Evolutionary conservation across 257 asterid genomes (phyloP), one percentile per base, ranked within the genome.

Genomic region (Scutellaria baicalensis): DNA sequence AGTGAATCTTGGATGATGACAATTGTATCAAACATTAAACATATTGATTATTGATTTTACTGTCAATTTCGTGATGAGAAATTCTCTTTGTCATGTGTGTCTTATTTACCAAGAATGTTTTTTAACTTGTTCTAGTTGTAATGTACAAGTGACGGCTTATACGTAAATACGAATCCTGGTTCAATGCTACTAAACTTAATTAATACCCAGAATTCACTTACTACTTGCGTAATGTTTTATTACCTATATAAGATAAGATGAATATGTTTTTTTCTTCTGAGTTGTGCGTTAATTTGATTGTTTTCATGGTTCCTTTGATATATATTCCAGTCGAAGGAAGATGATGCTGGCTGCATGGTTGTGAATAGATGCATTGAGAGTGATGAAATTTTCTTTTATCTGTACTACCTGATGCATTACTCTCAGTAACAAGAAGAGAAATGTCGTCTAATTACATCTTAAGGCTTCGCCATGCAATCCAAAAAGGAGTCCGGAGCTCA

Each of bases 391-490:
- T 61, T 74, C 78, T 59, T 69, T 79, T 59, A 20, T 42, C 35
- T 14, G 47, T 52, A 64, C 60, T 75, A 64, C 74, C 75, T 45
- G 79, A 73, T 78, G 47, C 68, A 70, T 77, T 68, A 55, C 66
- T 66, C 13, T 57, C 59, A 60, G 61, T 56, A 16, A 67, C 65
- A 43, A 77, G 40, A 70, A 47, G 72, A 43, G 80, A 79, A 72
- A 89, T 89, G 96, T 88, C 87, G 18, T 78, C 84, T 80, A 81
- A 71, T 71, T 76, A 78, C 74, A 73, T 85, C 51, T 80, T 84
- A 5, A 85, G 79, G 65, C 69, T 87, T 64, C 70, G 74, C 61
- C 69, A 48, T 69, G 81, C 80, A 56, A 68, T 81, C 74, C 42
- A 69, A 73, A 70, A 64, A 70, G 85, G 82, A 66, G 52, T 79